Evolutionary conservation across 495 filamentous ascomycete species (phyloP), one percentile per base, ranked within the genome.

Genomic region (Aspergillus olivimuriae): DNA sequence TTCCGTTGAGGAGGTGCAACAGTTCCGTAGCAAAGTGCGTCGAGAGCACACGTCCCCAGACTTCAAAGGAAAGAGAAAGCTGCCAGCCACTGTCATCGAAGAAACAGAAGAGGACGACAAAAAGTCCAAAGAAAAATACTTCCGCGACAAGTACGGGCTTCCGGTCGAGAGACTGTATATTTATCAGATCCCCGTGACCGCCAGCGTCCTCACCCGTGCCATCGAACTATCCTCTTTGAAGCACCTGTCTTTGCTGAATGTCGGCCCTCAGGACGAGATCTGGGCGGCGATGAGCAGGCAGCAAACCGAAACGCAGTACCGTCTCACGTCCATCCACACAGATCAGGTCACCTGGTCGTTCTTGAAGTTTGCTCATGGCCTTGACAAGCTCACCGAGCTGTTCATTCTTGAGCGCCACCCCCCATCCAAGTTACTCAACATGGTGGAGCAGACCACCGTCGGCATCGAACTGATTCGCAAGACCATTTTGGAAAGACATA

Each of bases 171-270:
- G 60, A 14, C 61, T 84, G 3, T 61, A 66, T 31, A 65, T 84
- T 23, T 67, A 80, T 47, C 70, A 77, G 33, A 67, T 84, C 20
- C 80, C 80, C 1, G 59, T 78, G 42, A 76, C 70, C 53, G 63
- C 78, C 0, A 69, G 68, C 0, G 62, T 80, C 0, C 37, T 84
- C 5, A 67, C 58, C 4, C 60, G 62, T 20, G 71, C 73, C 4
- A 52, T 82, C 4, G 78, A 84, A 46, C 38, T 83, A 9, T 64
- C 56, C 14, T 48, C 57, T 3, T 66, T 84, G 3, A 69, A 64
- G 42, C 64, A 61, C 23, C 51, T 84, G 14, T 79, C 78, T 1
- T 62, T 84, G 7, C 71, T 84, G 34, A 80, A 80, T 39, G 77
- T 81, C 18, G 80, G 80, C 1, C 53, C 68, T 3, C 80, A 84